These are phyloP conservation scores for Onygenales sp. DNA, from an alignment of 2,329 filamentous ascomycete species.

Conservation along the genomic window DNA sequence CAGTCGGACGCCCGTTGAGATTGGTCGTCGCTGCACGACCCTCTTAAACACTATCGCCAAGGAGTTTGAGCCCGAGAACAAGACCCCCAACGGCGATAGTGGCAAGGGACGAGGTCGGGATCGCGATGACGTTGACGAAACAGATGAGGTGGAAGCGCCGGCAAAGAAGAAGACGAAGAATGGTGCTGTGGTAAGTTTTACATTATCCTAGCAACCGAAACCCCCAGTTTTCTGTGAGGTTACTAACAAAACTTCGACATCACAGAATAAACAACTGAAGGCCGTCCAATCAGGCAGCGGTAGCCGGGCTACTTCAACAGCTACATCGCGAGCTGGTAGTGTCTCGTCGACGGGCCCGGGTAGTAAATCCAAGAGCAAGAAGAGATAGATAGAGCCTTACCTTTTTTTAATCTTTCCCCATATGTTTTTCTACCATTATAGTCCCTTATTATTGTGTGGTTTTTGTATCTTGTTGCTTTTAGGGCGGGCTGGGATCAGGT, in stretches of 20 bases:
- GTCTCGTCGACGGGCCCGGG: slow-evolving; percentile 60
- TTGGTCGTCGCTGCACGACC: slow-evolving; percentile 86
- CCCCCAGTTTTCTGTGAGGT: not conserved
- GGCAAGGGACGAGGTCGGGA: slow-evolving; percentile 54
- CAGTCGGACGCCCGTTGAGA: slow-evolving; percentile 83
- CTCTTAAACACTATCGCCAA: slow-evolving; percentile 88
- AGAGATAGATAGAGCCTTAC: slow-evolving; percentile 27
- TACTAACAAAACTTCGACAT: slow-evolving; percentile 13
- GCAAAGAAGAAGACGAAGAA: slow-evolving; percentile 92
- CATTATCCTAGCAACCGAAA: not conserved
- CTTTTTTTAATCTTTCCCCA: too few relatives aligned
- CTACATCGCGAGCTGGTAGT: slow-evolving; percentile 77
- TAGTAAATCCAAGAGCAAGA: slow-evolving; percentile 40
- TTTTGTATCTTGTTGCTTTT: too few relatives aligned
- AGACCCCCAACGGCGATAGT: slow-evolving; percentile 47
- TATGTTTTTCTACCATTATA: too few relatives aligned
- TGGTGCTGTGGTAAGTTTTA: slow-evolving; percentile 64
- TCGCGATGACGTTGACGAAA: slow-evolving; percentile 68
- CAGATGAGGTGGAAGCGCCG: slow-evolving; percentile 69
- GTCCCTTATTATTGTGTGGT: too few relatives aligned
- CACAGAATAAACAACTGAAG: slow-evolving; percentile 86
- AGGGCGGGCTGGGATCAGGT: too few relatives aligned
- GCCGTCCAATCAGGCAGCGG: slow-evolving; percentile 63
- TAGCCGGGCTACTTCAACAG: slow-evolving; percentile 65
- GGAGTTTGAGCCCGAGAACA: slow-evolving; percentile 65